Evolutionary conservation across 495 filamentous ascomycete genomes (phyloP).

Genomic region (Platismatia glauca): DNA sequence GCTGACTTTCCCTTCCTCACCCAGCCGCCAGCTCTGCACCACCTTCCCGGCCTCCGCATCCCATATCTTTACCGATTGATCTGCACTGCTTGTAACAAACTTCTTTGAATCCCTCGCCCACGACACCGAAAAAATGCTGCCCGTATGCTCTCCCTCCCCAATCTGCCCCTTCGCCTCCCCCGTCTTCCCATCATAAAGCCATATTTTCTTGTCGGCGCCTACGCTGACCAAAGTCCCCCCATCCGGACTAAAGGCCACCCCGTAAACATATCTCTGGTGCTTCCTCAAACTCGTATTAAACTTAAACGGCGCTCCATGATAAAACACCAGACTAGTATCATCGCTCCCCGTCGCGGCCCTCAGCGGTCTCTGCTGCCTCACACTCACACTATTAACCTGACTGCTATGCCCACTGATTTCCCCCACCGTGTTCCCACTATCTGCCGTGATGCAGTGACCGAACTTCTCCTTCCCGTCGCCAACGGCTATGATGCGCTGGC

Average conservation of each 20-base stretch:
- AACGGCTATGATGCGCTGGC: slow-evolving; percentile 90
- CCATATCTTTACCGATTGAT: slow-evolving; percentile 85
- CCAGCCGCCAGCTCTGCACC: slow-evolving; percentile 75
- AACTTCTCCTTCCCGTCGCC: slow-evolving; percentile 89
- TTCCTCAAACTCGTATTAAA: slow-evolving; percentile 69
- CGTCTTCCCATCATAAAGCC: slow-evolving; percentile 90
- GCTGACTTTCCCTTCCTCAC: slow-evolving; percentile 66
- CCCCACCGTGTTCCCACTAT: slow-evolving; percentile 90
- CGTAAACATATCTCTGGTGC: slow-evolving; percentile 83
- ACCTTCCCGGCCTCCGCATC: slow-evolving; percentile 72
- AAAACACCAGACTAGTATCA: slow-evolving; percentile 81
- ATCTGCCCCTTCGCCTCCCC: slow-evolving; percentile 71
- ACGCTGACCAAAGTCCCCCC: slow-evolving; percentile 77
- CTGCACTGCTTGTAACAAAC: slow-evolving; percentile 86
- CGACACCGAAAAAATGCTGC: slow-evolving; percentile 83
- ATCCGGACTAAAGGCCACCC: slow-evolving; percentile 84
- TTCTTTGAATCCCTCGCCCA: slow-evolving; percentile 84
- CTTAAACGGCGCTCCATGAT: slow-evolving; percentile 90
- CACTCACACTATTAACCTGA: slow-evolving; percentile 81
- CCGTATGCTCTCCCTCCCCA: slow-evolving; percentile 76
- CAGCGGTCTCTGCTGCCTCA: slow-evolving; percentile 80
- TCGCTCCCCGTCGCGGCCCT: slow-evolving; percentile 86
- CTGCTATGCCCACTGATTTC: slow-evolving; percentile 86
- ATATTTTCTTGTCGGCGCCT: slow-evolving; percentile 79
- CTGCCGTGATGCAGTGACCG: slow-evolving; percentile 90